Percentiles rank a stretch among this genome's conserved stretches.
phyloP scores from a whole-genome alignment of 2,329 filamentous ascomycete species.

The Venturia oleaginea region DNA sequence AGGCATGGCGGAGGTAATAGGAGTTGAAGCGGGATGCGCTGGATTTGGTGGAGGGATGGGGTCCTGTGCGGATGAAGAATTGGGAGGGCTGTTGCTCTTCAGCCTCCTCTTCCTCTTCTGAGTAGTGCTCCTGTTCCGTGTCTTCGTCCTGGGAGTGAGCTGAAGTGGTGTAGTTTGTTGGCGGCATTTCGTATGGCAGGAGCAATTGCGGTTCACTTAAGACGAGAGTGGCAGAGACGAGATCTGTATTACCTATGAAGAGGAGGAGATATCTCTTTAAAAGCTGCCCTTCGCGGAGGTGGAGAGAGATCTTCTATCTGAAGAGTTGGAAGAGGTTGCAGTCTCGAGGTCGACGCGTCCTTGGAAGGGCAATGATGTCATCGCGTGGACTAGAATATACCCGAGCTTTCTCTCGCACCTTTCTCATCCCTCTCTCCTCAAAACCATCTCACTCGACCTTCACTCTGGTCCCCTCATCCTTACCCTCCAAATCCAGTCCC shows the following conservation, averaged over 20 bases:
- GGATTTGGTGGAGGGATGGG: background rate
- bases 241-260: background rate
- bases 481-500: too few relatives aligned
- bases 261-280: background rate
- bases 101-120: background rate
- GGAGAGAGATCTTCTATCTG: background rate
- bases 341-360: background rate
- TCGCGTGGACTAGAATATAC: background rate
- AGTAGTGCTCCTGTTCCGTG: background rate
- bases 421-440: background rate
- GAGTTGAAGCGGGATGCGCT: slow-evolving; percentile 6
- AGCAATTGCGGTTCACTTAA: background rate
- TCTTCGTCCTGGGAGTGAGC: background rate
- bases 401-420: background rate
- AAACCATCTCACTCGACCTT: too few relatives aligned
- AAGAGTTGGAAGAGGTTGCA: background rate
- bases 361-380: background rate
- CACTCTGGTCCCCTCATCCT: too few relatives aligned
- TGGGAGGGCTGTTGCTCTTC: background rate
- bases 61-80: background rate
- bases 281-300: background rate
- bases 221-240: background rate
- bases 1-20: background rate
- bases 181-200: background rate
- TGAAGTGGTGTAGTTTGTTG: background rate